These are phyloP conservation scores for Aspergillus latus DNA, from an alignment of 2,329 filamentous ascomycete genomes.

Conservation along the genomic window DNA sequence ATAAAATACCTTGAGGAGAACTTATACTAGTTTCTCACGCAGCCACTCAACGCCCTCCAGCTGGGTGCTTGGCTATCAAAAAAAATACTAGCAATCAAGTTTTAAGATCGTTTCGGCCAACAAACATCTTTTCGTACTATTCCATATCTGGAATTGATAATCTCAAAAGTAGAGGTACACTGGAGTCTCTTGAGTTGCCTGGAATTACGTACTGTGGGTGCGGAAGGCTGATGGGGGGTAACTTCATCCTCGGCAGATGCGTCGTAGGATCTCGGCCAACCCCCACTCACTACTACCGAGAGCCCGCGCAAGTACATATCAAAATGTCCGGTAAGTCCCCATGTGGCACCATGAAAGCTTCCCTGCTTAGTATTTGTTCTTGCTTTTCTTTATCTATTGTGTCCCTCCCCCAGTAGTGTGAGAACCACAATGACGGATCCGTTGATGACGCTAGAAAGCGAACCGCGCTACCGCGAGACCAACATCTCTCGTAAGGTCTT, in stretches of 20 bases:
- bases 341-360: background rate
- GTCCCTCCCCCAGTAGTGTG: background rate
- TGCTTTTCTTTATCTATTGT: background rate
- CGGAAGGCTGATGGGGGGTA: background rate
- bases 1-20: constrained; percentile 38
- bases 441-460: constrained; percentile 7
- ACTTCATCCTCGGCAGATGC: constrained; percentile 7
- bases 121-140: too few relatives aligned
- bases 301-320: background rate
- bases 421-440: constrained; percentile 10
- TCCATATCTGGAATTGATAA: too few relatives aligned
- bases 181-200: too few relatives aligned
- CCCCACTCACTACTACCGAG: background rate
- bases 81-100: too few relatives aligned
- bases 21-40: constrained; percentile 15
- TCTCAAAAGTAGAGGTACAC: too few relatives aligned
- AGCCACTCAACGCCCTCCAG: too few relatives aligned
- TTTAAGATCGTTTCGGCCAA: too few relatives aligned
- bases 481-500: constrained; percentile 61
- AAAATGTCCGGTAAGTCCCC: constrained; percentile 2
- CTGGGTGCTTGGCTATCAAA: too few relatives aligned
- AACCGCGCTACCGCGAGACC: constrained; percentile 14
- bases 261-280: background rate
- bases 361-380: background rate
- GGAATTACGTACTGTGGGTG: too few relatives aligned